These are phyloP conservation scores for Nicotiana otophora DNA, from an alignment of 257 asterid species.

Conservation along the genomic window DNA sequence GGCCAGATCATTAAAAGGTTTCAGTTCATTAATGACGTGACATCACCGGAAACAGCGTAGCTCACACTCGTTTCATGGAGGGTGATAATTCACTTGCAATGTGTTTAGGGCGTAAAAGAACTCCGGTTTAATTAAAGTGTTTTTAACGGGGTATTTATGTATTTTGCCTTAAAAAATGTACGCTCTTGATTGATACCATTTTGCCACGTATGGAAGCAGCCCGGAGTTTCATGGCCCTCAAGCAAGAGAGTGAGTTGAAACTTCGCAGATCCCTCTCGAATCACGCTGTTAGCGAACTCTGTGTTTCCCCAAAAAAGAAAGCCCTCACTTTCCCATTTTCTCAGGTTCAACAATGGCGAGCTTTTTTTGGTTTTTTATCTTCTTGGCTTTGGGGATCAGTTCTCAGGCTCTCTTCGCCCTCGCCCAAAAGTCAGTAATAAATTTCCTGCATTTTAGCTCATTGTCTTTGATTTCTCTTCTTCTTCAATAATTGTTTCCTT, in stretches of 20 bases:
- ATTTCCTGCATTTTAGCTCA: background rate
- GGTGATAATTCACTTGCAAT: no score
- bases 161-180: no score
- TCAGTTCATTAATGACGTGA: no score
- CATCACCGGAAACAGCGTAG: no score
- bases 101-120: no score
- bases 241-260: background rate
- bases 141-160: no score
- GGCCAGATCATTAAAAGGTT: no score
- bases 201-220: background rate
- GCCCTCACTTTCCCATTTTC: background rate
- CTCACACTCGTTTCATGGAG: no score
- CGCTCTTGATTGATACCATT: background rate
- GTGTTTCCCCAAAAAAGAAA: background rate
- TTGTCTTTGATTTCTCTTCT: background rate
- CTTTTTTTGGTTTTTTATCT: slow-evolving; percentile 23
- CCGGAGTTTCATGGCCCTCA: background rate
- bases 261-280: background rate
- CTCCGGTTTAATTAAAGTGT: no score
- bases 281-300: background rate
- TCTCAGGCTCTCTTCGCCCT: slow-evolving; percentile 25
- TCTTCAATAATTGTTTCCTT: background rate
- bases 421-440: slow-evolving; percentile 37
- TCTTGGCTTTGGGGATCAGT: slow-evolving; percentile 24
- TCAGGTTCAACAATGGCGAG: slow-evolving; percentile 33